phyloP scores from a whole-genome alignment of 1,284 basidiomycete species.

The Schizopora paradoxa region DNA sequence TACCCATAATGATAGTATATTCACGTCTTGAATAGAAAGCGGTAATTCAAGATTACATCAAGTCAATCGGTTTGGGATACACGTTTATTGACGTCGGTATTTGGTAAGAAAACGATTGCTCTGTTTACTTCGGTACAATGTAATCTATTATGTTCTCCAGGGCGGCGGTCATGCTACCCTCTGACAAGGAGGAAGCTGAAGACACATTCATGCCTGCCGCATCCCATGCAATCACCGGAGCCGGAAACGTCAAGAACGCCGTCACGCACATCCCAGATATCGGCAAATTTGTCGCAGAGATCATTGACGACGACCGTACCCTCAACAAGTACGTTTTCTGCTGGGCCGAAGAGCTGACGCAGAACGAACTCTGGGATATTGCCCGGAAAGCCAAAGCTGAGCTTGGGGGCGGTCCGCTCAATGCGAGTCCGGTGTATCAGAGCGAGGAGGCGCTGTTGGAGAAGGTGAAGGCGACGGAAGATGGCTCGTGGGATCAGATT shows the following conservation, averaged over 20 bases:
- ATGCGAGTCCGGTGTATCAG: neutral
- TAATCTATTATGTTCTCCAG: conserved; percentile 4
- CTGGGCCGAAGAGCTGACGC: conserved; percentile 25
- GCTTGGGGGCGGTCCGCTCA: too few species aligned
- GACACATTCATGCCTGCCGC: neutral
- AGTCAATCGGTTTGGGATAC: conserved; percentile 4
- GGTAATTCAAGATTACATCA: conserved; percentile 4
- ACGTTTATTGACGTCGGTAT: conserved; percentile 13
- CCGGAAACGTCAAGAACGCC: conserved; percentile 15
- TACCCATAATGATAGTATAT: neutral
- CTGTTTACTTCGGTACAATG: neutral
- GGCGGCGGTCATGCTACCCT: neutral
- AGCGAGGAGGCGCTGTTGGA: neutral
- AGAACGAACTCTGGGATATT: conserved; percentile 9
- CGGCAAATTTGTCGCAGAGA: conserved; percentile 17
- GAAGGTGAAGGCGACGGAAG: neutral
- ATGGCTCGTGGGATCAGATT: too few species aligned
- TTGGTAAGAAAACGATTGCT: conserved; percentile 7
- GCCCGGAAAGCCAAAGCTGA: conserved; percentile 3
- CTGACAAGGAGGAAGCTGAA: neutral
- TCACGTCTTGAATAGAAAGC: conserved; percentile 4
- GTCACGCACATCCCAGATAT: conserved; percentile 15
- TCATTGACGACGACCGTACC: conserved; percentile 24
- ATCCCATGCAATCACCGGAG: neutral
- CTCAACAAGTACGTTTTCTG: conserved; percentile 25